A percentile compares a stretch with the other conserved stretches of the same genome.
These are phyloP conservation scores for Teratosphaeria zuluensis DNA, from an alignment of 2,329 filamentous ascomycete genomes.

Conservation along the genomic window DNA sequence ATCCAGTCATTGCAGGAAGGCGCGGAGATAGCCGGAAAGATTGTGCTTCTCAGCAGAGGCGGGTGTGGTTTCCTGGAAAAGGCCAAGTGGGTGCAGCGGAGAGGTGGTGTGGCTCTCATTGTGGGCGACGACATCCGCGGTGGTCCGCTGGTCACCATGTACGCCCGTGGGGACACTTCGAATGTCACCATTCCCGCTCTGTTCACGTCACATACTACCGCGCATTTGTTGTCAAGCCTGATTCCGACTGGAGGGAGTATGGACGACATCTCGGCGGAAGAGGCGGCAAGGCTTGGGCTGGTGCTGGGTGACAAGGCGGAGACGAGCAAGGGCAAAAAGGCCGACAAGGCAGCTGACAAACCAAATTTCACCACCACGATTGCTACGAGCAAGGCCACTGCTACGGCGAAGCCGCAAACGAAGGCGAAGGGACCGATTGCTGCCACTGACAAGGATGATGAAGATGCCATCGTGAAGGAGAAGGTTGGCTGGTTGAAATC, in stretches of 20 bases:
- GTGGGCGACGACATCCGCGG: slow-evolving; percentile 89
- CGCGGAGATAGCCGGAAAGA: slow-evolving; percentile 85
- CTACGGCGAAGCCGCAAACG: slow-evolving; percentile 10
- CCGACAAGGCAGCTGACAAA: slow-evolving; percentile 8
- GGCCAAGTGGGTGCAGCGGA: slow-evolving; percentile 88
- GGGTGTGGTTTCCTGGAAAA: slow-evolving; percentile 96
- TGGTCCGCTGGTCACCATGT: slow-evolving; percentile 90
- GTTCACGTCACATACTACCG: slow-evolving; percentile 91
- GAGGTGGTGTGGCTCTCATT: slow-evolving; percentile 81
- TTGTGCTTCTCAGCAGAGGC: slow-evolving; percentile 82
- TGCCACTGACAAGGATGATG: background rate
- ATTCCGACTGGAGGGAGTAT: slow-evolving; percentile 61
- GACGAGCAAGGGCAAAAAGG: slow-evolving; percentile 5
- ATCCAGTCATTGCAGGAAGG: slow-evolving; percentile 86
- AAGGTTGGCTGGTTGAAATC: slow-evolving; percentile 36
- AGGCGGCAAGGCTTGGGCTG: slow-evolving; percentile 42
- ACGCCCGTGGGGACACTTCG: slow-evolving; percentile 90
- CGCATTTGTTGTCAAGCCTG: slow-evolving; percentile 80
- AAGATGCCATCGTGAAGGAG: slow-evolving; percentile 1
- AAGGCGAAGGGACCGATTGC: slow-evolving; percentile 2
- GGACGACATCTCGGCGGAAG: slow-evolving; percentile 51
- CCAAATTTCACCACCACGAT: slow-evolving; percentile 20
- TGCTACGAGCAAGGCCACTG: slow-evolving; percentile 5
- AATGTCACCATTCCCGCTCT: slow-evolving; percentile 90
- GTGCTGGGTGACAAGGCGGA: slow-evolving; percentile 14